Percentiles rank a stretch among this genome's conserved stretches.
Evolutionary conservation across 2,329 filamentous ascomycete genomes (phyloP).

Genomic region (Lachnellula hyalina): DNA sequence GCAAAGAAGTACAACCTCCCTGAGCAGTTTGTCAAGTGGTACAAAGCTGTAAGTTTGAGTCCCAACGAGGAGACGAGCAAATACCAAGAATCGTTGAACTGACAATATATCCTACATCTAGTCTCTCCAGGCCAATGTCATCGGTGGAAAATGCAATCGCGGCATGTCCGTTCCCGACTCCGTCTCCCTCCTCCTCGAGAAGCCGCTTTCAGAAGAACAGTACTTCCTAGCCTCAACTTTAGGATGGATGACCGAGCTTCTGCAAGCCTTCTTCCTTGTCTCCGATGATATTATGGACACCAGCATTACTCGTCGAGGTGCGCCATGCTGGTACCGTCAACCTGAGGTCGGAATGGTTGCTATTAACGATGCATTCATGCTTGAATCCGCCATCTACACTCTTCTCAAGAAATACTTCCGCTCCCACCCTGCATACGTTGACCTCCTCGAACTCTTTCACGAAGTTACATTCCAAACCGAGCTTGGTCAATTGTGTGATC

Average conservation of each 20-base stretch:
- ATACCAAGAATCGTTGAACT: neutral
- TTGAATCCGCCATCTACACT: slow-evolving; percentile 84
- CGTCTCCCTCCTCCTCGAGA: slow-evolving; percentile 68
- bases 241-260: slow-evolving; percentile 96
- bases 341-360: slow-evolving; percentile 88
- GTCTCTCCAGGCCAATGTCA: slow-evolving; percentile 78
- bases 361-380: slow-evolving; percentile 97
- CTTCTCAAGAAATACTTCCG: slow-evolving; percentile 94
- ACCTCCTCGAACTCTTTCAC: slow-evolving; percentile 94
- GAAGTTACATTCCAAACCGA: slow-evolving; percentile 92
- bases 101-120: slow-evolving; percentile 34
- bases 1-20: slow-evolving; percentile 80
- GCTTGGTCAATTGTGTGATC: slow-evolving; percentile 87
- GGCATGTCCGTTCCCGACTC: slow-evolving; percentile 97
- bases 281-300: slow-evolving; percentile 98
- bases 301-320: slow-evolving; percentile 88
- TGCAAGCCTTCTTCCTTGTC: slow-evolving; percentile 98
- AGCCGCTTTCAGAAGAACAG: slow-evolving; percentile 69
- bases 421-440: slow-evolving; percentile 78
- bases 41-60: slow-evolving; percentile 43
- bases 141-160: slow-evolving; percentile 97
- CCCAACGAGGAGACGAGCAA: too few species aligned
- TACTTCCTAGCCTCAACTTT: slow-evolving; percentile 85
- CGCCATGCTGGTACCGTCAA: slow-evolving; percentile 94
- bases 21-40: slow-evolving; percentile 76